Conservation (phyloP, 23 red algal species). For the Gracilariopsis chorda region DNA sequence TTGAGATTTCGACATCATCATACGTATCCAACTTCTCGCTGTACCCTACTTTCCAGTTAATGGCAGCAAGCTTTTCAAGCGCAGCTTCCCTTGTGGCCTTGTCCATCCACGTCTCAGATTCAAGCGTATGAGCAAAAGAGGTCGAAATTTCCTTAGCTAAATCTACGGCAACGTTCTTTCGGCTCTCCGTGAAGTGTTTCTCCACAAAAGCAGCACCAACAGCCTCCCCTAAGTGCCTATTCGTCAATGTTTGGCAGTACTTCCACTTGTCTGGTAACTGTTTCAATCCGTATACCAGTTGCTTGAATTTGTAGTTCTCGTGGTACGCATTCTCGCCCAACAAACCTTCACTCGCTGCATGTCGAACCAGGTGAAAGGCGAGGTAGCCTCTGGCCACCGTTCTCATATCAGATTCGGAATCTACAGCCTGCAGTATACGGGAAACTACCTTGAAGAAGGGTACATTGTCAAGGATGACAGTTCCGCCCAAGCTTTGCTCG, state of each 20-base stretch:
- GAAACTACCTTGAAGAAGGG: slow-evolving; percentile 19
- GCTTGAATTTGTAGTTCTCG: slow-evolving; percentile 47
- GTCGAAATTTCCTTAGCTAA: slow-evolving; percentile 55
- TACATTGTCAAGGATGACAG: slow-evolving; percentile 47
- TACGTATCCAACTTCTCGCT: slow-evolving; percentile 67
- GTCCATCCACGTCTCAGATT: slow-evolving; percentile 74
- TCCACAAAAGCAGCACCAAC: slow-evolving; percentile 71
- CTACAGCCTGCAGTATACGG: background rate
- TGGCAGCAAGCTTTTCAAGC: slow-evolving; percentile 52
- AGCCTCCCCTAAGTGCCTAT: slow-evolving; percentile 64
- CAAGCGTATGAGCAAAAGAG: slow-evolving; percentile 69
- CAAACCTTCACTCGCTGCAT: slow-evolving; percentile 18
- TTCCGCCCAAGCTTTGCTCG: background rate
- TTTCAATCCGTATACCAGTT: slow-evolving; percentile 51
- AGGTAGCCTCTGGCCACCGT: slow-evolving; percentile 46
- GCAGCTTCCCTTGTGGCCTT: slow-evolving; percentile 43
- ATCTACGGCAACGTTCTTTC: slow-evolving; percentile 21
- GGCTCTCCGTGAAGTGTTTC: slow-evolving; percentile 65
- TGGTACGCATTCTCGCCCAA: slow-evolving; percentile 53
- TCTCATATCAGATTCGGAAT: background rate
- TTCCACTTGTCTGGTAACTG: slow-evolving; percentile 62
- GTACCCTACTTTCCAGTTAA: slow-evolving; percentile 86
- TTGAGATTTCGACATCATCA: slow-evolving; percentile 50
- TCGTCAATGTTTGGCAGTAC: slow-evolving; percentile 51
- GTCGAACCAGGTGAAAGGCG: slow-evolving; percentile 47